phyloP scores from a whole-genome alignment of 345 rosid species.

The Gossypium rotundifolium region DNA sequence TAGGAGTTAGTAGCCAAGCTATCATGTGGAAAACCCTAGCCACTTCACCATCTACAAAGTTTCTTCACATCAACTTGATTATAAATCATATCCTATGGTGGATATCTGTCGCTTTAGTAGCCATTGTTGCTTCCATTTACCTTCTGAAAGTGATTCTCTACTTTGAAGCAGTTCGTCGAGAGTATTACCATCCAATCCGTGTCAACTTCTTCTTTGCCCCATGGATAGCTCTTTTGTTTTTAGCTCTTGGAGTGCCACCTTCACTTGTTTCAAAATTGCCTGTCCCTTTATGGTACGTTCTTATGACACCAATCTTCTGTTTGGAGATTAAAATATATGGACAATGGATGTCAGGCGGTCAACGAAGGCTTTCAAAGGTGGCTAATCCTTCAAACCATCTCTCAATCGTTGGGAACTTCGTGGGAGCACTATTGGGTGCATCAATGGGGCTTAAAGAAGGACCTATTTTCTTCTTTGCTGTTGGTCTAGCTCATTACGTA shows the following conservation, averaged over 20 bases:
- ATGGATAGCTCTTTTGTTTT: neutral
- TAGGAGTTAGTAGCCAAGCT: conserved; percentile 89
- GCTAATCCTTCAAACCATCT: neutral
- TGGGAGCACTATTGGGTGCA: neutral
- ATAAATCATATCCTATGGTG: conserved; percentile 63
- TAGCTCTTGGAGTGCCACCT: neutral
- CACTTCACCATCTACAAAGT: conserved; percentile 51
- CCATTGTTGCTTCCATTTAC: conserved; percentile 44
- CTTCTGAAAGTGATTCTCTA: conserved; percentile 26
- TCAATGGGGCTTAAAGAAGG: conserved; percentile 1
- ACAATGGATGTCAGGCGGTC: neutral
- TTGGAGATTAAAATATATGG: neutral
- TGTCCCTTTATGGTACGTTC: neutral
- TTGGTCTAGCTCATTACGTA: neutral
- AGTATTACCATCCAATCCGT: neutral
- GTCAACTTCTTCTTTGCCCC: neutral
- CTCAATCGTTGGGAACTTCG: neutral
- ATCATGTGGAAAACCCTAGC: conserved; percentile 82
- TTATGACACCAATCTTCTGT: neutral
- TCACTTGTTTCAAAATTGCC: neutral
- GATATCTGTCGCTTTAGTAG: conserved; percentile 50
- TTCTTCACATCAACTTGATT: conserved; percentile 48
- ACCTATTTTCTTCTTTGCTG: neutral
- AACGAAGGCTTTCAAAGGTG: neutral
- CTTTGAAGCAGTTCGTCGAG: neutral